A percentile compares a stretch with the other conserved stretches of the same genome.
Conservation (phyloP, 805 yeast species). For the Sporopachydermia lactativora region DNA sequence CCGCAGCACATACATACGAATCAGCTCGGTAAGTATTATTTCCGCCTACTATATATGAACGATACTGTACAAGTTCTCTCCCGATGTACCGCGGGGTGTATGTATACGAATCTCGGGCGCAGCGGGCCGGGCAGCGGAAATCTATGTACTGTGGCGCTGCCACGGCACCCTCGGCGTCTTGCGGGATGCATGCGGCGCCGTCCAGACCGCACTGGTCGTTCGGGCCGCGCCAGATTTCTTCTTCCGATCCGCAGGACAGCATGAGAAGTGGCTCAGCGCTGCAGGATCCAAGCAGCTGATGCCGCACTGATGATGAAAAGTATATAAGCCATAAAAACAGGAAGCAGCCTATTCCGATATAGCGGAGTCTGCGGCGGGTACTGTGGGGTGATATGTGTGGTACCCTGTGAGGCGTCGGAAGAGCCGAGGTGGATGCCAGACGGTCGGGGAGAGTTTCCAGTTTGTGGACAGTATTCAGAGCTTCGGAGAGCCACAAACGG, state of each 20-base stretch:
- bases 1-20: constrained; percentile 83
- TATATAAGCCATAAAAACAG: background rate
- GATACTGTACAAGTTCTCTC: constrained; percentile 45
- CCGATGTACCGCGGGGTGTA: constrained; percentile 71
- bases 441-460: too few relatives aligned
- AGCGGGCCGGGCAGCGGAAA: constrained; percentile 78
- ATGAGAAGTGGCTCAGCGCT: constrained; percentile 4
- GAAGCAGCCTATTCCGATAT: too few relatives aligned
- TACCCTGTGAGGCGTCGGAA: too few relatives aligned
- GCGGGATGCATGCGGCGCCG: constrained; percentile 43
- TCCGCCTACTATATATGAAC: constrained; percentile 69
- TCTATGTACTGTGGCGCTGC: too few relatives aligned
- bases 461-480: too few relatives aligned
- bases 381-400: too few relatives aligned
- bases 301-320: background rate
- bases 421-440: too few relatives aligned
- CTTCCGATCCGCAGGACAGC: constrained; percentile 11
- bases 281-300: background rate
- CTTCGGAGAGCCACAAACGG: too few relatives aligned
- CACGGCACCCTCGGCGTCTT: constrained; percentile 26
- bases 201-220: constrained; percentile 64
- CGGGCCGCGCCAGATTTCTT: constrained; percentile 54
- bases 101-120: constrained; percentile 66
- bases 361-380: too few relatives aligned
- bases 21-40: constrained; percentile 55